phyloP scores from a whole-genome alignment of 2,329 filamentous ascomycete species.

The Fusarium sp. region DNA sequence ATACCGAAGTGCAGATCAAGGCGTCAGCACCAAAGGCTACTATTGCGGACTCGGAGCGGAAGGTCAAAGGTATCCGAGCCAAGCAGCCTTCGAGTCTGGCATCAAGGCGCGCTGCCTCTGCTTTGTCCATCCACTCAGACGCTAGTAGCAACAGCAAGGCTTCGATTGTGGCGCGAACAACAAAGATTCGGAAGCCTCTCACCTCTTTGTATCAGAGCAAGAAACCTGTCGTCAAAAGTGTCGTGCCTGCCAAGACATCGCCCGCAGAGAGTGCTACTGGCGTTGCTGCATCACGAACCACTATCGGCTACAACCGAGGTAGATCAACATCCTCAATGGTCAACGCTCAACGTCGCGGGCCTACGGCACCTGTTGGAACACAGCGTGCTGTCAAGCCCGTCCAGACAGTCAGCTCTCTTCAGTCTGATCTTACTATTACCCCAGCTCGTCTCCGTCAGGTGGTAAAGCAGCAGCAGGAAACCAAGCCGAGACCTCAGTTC shows the following conservation, averaged over 20 bases:
- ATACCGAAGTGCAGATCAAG: slow-evolving; percentile 52
- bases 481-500: slow-evolving; percentile 59
- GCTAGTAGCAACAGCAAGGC: slow-evolving; percentile 26
- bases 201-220: slow-evolving; percentile 45
- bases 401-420: slow-evolving; percentile 14
- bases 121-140: slow-evolving; percentile 55
- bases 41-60: not conserved
- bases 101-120: slow-evolving; percentile 64
- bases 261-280: slow-evolving; percentile 69
- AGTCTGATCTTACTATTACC: slow-evolving; percentile 56
- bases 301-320: slow-evolving; percentile 86
- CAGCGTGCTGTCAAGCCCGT: slow-evolving; percentile 29
- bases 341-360: slow-evolving; percentile 41
- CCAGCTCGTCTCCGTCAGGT: slow-evolving; percentile 51
- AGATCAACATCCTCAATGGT: slow-evolving; percentile 63
- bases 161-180: slow-evolving; percentile 9
- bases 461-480: slow-evolving; percentile 32
- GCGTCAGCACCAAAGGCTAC: not conserved
- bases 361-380: slow-evolving; percentile 16
- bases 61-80: slow-evolving; percentile 7
- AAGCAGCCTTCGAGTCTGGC: slow-evolving; percentile 44
- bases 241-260: slow-evolving; percentile 55
- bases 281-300: slow-evolving; percentile 77
- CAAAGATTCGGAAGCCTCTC: slow-evolving; percentile 42
- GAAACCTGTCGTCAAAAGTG: slow-evolving; percentile 48